Evolutionary conservation across 768 basidiomycete genomes (phyloP), one percentile per base, ranked within the genome.

Genomic region (Fomitopsis pulvina): DNA sequence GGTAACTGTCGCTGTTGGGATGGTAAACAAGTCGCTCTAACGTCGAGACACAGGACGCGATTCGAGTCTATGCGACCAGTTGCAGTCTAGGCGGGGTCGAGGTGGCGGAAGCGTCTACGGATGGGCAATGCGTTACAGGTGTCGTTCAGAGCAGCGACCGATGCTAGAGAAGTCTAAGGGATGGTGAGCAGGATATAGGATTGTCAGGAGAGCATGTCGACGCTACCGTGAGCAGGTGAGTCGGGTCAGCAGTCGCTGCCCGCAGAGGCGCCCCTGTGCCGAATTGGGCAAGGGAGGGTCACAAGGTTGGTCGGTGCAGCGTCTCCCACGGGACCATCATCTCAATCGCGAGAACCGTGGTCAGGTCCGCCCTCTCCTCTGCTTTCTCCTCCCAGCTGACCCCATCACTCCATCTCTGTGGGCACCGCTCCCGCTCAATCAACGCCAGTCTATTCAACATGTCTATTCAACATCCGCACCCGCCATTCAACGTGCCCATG

Each of bases 11-110:
- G 43, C 4, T 14, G 9, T n/a, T 10, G 27, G 43, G 26, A 28
- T 44, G 25, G 24, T 44, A 28, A 44, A 27, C 16, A 44, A 10
- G 9, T 44, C 3, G 24, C 43, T 44, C 43, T 44, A 44, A 28
- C 27, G n/a, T 18, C 24, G 43, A 4, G 34, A 37, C 14, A 30
- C 29, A 14, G 29, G 34, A 25, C 41, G 41, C 24, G 26, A 25
- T 29, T n/a, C n/a, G 25, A 27, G n/a, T 44, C 43, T 44, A 44
- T 25, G 43, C 43, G 43, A 27, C 25, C 34, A 18, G 14, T 9
- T 27, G 25, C 12, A 44, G 43, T 44, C 43, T 44, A 44, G 43
- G 29, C 43, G 27, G 25, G 27, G 26, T 44, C 43, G 43, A 44
- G 43, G 26, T 44, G 22, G 43, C 26, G 43, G 43, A 18, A 12